Base-by-base conservation (phyloP, 2,329 filamentous ascomycete species). In the Podosphaera aphanis region DNA sequence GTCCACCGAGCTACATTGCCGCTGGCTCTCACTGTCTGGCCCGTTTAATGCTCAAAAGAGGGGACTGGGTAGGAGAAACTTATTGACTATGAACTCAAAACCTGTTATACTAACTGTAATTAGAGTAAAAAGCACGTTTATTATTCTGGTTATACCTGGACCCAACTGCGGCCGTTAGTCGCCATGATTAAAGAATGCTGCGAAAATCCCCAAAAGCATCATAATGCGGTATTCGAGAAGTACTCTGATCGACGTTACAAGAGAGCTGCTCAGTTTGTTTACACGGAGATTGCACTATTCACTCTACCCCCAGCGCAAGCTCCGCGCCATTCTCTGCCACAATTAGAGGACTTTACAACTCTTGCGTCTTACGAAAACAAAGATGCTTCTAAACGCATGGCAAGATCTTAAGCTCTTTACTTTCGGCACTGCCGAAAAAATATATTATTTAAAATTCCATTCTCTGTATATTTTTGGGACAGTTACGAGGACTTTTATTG, bases 21-120 rank as follows among this genome's bases (percentile, higher is more conserved):
- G 90, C 90, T 16, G 88, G 83, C 23, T 83, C 90, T 20, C 90
- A 98, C 62, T 95, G 86, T 60, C 68, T 98, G 44, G 83, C 90
- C 36, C 79, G 88, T 48, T 63, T 88, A 57, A 83, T 98, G 69
- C 66, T 98, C 48, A 76, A 77, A 60, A 94, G 93, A 68, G 90
- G 90, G 51, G 75, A 79, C 51, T 98, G 90, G 90, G 84, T 93
- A 75, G 63, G 82, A 68, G 27, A 15, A 36, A 4, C 23, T 8
- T 25, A 19, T 18, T 42, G 13, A 11, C 36, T 31, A 20, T 5
- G 25, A 29, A 37, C 2, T 11, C 11, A 29, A 5, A 15, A 13
- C 4, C 2, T 41, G 2, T 6, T 31, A 3, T 27, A 36, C 44
- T 56, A 48, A 55, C 42, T 15, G 13, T 11, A 16, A 46, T 41